phyloP scores from a whole-genome alignment of 768 basidiomycete species.

The Austroboletus eburneus region DNA sequence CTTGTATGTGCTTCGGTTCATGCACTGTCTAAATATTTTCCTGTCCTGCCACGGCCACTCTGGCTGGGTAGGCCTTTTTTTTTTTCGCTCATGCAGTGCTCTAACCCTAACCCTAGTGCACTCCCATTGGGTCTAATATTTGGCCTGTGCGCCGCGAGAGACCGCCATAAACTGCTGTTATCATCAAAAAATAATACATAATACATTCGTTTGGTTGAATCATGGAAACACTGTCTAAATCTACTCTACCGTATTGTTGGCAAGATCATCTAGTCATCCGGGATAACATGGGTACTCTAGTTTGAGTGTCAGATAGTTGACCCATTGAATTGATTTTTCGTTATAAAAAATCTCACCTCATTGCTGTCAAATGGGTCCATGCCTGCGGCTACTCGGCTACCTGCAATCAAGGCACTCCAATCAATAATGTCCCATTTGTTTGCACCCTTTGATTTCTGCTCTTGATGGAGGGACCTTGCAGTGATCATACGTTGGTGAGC shows the following conservation, averaged over 20 bases:
- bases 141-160: no score
- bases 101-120: slow-evolving; percentile 34
- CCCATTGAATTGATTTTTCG: background rate
- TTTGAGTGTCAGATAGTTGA: background rate
- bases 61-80: slow-evolving; percentile 49
- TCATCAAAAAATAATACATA: no score
- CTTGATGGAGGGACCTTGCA: slow-evolving; percentile 65
- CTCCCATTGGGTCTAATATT: no score
- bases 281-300: slow-evolving; percentile 21
- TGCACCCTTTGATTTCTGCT: slow-evolving; percentile 41
- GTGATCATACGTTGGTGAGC: slow-evolving; percentile 79
- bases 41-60: slow-evolving; percentile 64
- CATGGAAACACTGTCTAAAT: no score
- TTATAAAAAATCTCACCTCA: slow-evolving; percentile 23
- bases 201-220: no score
- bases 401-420: slow-evolving; percentile 81
- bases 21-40: slow-evolving; percentile 76
- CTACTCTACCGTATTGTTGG: no score
- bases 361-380: slow-evolving; percentile 41
- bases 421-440: slow-evolving; percentile 60
- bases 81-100: slow-evolving; percentile 26
- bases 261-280: slow-evolving; percentile 15
- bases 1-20: slow-evolving; percentile 67
- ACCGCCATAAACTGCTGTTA: no score
- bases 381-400: slow-evolving; percentile 72